A percentile compares a stretch with the other conserved stretches of the same genome.
These are phyloP conservation scores for Diaporthe vexans DNA, from an alignment of 2,329 filamentous ascomycete genomes.

Conservation along the genomic window DNA sequence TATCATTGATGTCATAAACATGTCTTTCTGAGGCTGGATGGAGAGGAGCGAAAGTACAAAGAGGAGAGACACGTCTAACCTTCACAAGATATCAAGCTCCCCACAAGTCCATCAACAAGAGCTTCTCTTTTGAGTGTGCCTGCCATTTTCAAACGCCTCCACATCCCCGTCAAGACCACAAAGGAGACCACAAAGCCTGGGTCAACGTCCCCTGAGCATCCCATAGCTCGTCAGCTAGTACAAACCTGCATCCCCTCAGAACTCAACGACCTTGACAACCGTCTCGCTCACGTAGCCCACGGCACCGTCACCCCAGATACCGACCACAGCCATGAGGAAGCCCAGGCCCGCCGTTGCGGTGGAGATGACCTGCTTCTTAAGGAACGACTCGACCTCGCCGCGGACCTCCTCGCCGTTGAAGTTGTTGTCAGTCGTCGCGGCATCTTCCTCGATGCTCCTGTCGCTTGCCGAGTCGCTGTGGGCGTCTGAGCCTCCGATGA, in stretches of 20 bases:
- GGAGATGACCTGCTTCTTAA: slow-evolving; percentile 67
- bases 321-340: slow-evolving; percentile 73
- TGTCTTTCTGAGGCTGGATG: slow-evolving; percentile 22
- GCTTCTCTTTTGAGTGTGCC: background rate
- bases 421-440: slow-evolving; percentile 58
- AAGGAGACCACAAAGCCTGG: background rate
- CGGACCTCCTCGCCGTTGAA: slow-evolving; percentile 75
- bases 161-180: no score
- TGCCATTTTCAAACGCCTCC: background rate
- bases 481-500: slow-evolving; percentile 68
- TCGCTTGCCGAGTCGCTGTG: slow-evolving; percentile 62
- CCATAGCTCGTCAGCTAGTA: background rate
- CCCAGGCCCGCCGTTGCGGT: slow-evolving; percentile 68
- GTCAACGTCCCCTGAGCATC: background rate
- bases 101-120: background rate
- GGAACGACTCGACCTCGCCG: slow-evolving; percentile 67
- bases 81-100: background rate
- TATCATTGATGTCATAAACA: slow-evolving; percentile 21
- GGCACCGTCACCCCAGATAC: slow-evolving; percentile 62
- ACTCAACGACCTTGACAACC: slow-evolving; percentile 32
- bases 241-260: background rate
- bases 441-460: slow-evolving; percentile 60
- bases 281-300: slow-evolving; percentile 35
- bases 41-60: background rate
- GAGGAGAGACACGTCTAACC: background rate